Evolutionary conservation across 176 grass and related monocot species (phyloP).

Genomic region (Oropetium thomaeum): DNA sequence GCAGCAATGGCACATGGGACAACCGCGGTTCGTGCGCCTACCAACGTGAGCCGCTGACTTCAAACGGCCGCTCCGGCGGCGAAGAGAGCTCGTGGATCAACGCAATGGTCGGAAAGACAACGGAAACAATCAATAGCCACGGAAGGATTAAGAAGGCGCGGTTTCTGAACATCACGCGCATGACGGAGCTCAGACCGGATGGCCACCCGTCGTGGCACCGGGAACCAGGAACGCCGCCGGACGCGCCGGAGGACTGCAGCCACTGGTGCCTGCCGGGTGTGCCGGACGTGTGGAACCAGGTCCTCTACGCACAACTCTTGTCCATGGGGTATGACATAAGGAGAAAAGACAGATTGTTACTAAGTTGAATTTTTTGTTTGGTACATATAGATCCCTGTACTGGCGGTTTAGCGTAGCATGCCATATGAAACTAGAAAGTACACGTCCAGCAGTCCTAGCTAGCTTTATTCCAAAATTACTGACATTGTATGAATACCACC

Average conservation of each 20-base stretch:
- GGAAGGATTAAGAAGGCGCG: background rate
- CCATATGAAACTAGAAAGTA: background rate
- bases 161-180: slow-evolving; percentile 39
- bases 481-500: background rate
- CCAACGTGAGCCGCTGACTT: background rate
- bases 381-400: background rate
- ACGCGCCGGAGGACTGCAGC: slow-evolving; percentile 72
- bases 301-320: slow-evolving; percentile 37
- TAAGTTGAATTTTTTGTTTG: background rate
- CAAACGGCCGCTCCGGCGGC: background rate
- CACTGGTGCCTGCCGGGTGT: slow-evolving; percentile 90
- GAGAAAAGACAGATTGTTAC: background rate
- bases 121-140: background rate
- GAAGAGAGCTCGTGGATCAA: slow-evolving; percentile 43
- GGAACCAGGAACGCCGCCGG: slow-evolving; percentile 26
- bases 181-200: slow-evolving; percentile 44
- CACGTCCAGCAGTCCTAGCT: background rate
- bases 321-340: slow-evolving; percentile 20
- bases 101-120: background rate
- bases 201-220: slow-evolving; percentile 33
- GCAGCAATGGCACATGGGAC: slow-evolving; percentile 42
- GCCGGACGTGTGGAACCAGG: slow-evolving; percentile 74
- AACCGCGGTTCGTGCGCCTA: slow-evolving; percentile 16
- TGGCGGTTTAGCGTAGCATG: background rate
- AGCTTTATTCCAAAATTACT: background rate